phyloP scores from a whole-genome alignment of 352 stramenopile species.

The Phytophthora capsici region DNA sequence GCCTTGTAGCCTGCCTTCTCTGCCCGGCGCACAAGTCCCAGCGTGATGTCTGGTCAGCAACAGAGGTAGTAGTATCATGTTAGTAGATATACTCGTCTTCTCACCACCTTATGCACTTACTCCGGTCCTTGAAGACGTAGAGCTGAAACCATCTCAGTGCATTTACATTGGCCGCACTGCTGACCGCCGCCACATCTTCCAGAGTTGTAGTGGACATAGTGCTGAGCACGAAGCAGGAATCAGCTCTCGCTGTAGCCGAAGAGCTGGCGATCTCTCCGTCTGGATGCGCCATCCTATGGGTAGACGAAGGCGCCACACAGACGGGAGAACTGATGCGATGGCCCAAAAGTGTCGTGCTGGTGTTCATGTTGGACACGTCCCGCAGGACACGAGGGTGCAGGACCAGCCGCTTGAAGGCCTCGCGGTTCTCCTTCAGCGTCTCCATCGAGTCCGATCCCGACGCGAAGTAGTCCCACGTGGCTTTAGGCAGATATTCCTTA shows the following conservation, averaged over 20 bases:
- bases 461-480: slow-evolving; percentile 91
- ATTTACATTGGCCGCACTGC: slow-evolving; percentile 55
- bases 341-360: slow-evolving; percentile 92
- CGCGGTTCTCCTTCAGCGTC: slow-evolving; percentile 75
- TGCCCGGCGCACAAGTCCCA: slow-evolving; percentile 86
- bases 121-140: slow-evolving; percentile 94
- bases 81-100: no score
- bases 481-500: slow-evolving; percentile 87
- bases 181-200: slow-evolving; percentile 60
- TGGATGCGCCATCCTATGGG: slow-evolving; percentile 95
- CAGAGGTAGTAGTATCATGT: background rate
- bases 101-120: slow-evolving; percentile 32
- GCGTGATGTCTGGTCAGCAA: slow-evolving; percentile 87
- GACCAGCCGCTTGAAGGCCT: slow-evolving; percentile 93
- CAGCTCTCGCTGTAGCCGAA: slow-evolving; percentile 81
- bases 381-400: slow-evolving; percentile 95
- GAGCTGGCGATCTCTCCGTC: slow-evolving; percentile 92
- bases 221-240: slow-evolving; percentile 93
- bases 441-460: slow-evolving; percentile 94
- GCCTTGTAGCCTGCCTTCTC: slow-evolving; percentile 94
- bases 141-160: slow-evolving; percentile 94
- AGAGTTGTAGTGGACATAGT: slow-evolving; percentile 62
- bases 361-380: slow-evolving; percentile 93
- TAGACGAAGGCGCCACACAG: slow-evolving; percentile 91
- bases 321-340: slow-evolving; percentile 91